Evolutionary conservation across 139 green algal species (phyloP).

Genomic region (Closterium sp.): DNA sequence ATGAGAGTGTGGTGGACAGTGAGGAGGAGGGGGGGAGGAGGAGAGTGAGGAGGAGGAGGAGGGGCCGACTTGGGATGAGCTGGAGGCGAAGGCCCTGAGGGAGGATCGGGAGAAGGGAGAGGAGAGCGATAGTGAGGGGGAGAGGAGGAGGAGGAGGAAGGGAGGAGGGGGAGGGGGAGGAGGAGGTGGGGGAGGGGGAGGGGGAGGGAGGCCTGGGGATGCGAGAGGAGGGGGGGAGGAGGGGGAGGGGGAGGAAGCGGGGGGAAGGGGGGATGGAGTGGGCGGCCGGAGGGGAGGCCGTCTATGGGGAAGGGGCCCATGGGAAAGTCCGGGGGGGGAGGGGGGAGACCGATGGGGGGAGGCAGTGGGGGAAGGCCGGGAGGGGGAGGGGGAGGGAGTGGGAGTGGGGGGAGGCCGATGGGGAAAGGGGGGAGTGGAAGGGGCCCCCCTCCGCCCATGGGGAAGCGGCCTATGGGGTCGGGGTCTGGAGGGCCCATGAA

Average conservation of each 20-base stretch:
- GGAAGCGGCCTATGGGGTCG: not conserved
- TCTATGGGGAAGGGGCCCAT: not conserved
- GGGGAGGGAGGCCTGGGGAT: not conserved
- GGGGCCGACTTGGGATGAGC: slow-evolving; percentile 34
- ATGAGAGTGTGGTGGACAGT: slow-evolving; percentile 39
- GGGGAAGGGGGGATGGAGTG: not conserved
- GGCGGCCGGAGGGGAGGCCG: not conserved
- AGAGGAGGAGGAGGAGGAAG: slow-evolving; percentile 11
- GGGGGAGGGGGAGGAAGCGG: not conserved
- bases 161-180: not conserved
- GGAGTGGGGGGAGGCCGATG: not conserved
- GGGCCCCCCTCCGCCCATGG: not conserved
- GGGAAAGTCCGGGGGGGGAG: not conserved
- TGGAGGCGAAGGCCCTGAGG: slow-evolving; percentile 26
- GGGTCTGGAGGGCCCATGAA: not conserved
- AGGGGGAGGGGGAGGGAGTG: not conserved
- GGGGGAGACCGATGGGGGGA: not conserved
- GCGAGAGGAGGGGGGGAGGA: not conserved
- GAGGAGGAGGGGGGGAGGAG: slow-evolving; percentile 34
- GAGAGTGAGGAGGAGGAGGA: slow-evolving; percentile 38
- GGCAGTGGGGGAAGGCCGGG: not conserved
- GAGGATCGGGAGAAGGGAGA: slow-evolving; percentile 31
- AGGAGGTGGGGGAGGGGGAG: not conserved
- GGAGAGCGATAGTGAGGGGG: slow-evolving; percentile 26
- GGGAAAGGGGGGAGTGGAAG: not conserved